A percentile compares a stretch with the other conserved stretches of the same genome.
These are phyloP conservation scores for Tylopilus vinaceipallidus DNA, from an alignment of 768 basidiomycete genomes.

Conservation along the genomic window DNA sequence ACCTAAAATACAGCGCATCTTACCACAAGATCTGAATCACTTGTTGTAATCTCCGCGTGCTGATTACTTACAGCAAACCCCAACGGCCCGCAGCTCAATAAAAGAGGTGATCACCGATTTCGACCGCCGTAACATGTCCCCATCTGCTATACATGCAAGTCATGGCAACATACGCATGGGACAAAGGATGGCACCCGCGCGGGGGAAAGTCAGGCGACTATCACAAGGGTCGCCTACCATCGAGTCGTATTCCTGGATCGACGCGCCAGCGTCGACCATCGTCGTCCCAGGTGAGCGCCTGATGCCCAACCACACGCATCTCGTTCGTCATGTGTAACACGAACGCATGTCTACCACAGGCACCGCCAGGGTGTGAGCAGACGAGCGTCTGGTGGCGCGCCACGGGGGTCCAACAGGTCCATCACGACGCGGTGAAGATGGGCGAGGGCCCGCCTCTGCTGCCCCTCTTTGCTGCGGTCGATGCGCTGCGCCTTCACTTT, in stretches of 20 bases:
- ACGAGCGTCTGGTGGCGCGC: conserved; percentile 47
- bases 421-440: conserved; percentile 56
- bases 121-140: no score
- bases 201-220: conserved; percentile 12
- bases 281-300: conserved; percentile 51
- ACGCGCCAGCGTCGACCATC: conserved; percentile 44
- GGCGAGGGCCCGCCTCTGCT: conserved; percentile 39
- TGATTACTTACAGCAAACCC: no score
- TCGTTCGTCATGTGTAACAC: no score
- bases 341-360: not conserved
- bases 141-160: no score
- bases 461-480: conserved; percentile 61
- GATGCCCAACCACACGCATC: no score
- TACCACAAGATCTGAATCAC: no score
- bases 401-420: conserved; percentile 45
- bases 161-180: conserved; percentile 20
- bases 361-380: conserved; percentile 58
- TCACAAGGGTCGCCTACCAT: conserved; percentile 23
- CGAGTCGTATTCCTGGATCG: conserved; percentile 57
- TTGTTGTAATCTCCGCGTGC: no score
- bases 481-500: conserved; percentile 34
- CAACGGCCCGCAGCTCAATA: conserved; percentile 11
- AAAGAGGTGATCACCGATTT: conserved; percentile 1
- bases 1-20: not conserved
- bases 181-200: conserved; percentile 9